A percentile compares a stretch with the other conserved stretches of the same genome.
Evolutionary conservation across 2,329 filamentous ascomycete genomes (phyloP).

Genomic region (Aspergillus felis): DNA sequence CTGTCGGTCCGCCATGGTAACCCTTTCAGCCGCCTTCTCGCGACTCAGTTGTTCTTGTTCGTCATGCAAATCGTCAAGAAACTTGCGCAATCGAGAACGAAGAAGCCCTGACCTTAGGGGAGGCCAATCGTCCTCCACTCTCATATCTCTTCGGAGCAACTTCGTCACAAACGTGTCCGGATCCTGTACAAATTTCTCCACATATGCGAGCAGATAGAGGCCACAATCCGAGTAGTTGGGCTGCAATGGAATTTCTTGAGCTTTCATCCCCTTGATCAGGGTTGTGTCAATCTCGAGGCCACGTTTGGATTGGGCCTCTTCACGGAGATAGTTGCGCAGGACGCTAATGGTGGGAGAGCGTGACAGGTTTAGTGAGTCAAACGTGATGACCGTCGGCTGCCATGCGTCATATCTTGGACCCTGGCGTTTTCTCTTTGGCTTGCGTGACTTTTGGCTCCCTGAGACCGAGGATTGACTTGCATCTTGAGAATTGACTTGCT

Average conservation of each 20-base stretch:
- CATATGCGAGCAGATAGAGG: slow-evolving; percentile 77
- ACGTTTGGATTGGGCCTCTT: slow-evolving; percentile 67
- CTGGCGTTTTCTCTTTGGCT: slow-evolving; percentile 26
- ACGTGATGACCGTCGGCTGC: slow-evolving; percentile 71
- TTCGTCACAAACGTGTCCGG: slow-evolving; percentile 67
- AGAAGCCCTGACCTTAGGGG: slow-evolving; percentile 54
- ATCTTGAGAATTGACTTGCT: slow-evolving; percentile 9
- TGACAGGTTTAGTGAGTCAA: slow-evolving; percentile 73
- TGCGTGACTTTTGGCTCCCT: slow-evolving; percentile 12
- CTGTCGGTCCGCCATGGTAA: slow-evolving; percentile 25
- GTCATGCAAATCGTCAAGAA: slow-evolving; percentile 61
- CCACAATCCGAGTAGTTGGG: slow-evolving; percentile 87
- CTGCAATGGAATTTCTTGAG: slow-evolving; percentile 72
- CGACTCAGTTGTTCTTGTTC: slow-evolving; percentile 47
- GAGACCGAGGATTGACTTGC: slow-evolving; percentile 9
- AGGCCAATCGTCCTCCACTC: slow-evolving; percentile 53
- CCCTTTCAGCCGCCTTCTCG: slow-evolving; percentile 38
- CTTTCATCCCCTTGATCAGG: slow-evolving; percentile 60
- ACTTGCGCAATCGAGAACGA: slow-evolving; percentile 61
- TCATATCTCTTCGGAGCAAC: slow-evolving; percentile 63
- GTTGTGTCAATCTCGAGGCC: slow-evolving; percentile 44
- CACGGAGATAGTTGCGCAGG: slow-evolving; percentile 71
- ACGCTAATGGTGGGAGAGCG: slow-evolving; percentile 63
- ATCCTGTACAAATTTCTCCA: slow-evolving; percentile 73
- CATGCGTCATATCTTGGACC: slow-evolving; percentile 45